Percentiles rank a stretch among this genome's conserved stretches.
These are phyloP conservation scores for Corylus americana DNA, from an alignment of 306 rosid species.

Conservation along the genomic window DNA sequence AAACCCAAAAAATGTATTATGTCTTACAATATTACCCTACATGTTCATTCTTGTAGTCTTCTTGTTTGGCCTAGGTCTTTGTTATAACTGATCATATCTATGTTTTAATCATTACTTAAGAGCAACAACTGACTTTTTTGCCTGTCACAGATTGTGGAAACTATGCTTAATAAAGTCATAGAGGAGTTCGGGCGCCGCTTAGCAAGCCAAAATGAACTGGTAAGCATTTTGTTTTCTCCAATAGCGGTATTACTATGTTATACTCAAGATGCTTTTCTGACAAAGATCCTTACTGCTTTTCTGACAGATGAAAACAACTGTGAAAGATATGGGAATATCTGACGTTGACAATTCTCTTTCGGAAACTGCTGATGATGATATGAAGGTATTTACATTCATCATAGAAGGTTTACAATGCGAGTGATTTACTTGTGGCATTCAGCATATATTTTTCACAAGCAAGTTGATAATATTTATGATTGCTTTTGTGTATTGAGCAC, in stretches of 20 bases:
- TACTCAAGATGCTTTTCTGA: neutral
- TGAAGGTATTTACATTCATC: conserved; percentile 46
- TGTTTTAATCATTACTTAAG: neutral
- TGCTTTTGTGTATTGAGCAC: neutral
- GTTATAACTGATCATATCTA: neutral
- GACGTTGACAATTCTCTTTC: conserved; percentile 39
- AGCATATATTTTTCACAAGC: conserved; percentile 8
- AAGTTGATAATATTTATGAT: conserved; percentile 6
- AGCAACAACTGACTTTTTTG: conserved; percentile 9
- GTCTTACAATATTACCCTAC: neutral
- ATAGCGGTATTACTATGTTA: neutral
- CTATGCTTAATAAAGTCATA: conserved; percentile 70
- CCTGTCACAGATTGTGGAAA: conserved; percentile 67
- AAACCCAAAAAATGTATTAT: neutral
- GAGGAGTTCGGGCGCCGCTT: conserved; percentile 73
- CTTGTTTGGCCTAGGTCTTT: neutral
- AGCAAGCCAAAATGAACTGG: conserved; percentile 49
- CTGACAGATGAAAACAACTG: conserved; percentile 53
- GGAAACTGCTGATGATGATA: conserved; percentile 40
- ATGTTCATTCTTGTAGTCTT: neutral
- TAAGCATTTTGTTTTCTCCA: conserved; percentile 31
- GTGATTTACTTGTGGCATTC: neutral
- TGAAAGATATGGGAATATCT: conserved; percentile 34
- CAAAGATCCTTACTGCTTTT: conserved; percentile 1
- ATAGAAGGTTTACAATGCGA: conserved; percentile 1